A percentile compares a stretch with the other conserved stretches of the same genome.
phyloP scores from a whole-genome alignment of 1,284 basidiomycete species.

The Apiotrichum mycotoxinovorans region DNA sequence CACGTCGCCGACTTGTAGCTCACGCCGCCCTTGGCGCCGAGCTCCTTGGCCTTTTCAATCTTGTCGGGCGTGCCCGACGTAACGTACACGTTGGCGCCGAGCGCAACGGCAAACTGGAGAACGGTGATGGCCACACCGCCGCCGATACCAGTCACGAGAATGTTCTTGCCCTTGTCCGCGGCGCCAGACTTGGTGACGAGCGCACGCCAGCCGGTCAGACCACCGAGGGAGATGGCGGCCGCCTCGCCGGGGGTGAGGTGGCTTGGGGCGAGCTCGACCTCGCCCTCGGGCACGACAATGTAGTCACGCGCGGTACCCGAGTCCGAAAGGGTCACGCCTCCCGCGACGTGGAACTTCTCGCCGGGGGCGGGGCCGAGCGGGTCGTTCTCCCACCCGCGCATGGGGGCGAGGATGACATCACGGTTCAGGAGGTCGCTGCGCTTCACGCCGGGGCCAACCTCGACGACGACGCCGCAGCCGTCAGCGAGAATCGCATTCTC shows the following conservation, averaged over 20 bases:
- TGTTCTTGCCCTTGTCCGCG: constrained; percentile 14
- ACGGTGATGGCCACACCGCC: constrained; percentile 18
- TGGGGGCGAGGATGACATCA: constrained; percentile 7
- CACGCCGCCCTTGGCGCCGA: constrained; percentile 19
- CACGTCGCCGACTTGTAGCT: constrained; percentile 15
- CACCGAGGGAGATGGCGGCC: constrained; percentile 16
- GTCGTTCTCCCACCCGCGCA: constrained; percentile 19
- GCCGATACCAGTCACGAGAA: constrained; percentile 21
- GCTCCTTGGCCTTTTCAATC: constrained; percentile 9
- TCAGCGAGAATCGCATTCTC: constrained; percentile 13
- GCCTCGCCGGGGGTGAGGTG: constrained; percentile 13
- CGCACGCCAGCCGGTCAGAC: constrained; percentile 19
- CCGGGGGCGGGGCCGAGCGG: constrained; percentile 7
- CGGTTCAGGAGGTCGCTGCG: neutral
- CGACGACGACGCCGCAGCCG: constrained; percentile 13
- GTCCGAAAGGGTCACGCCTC: constrained; percentile 11
- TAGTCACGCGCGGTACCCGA: constrained; percentile 20
- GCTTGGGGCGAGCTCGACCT: constrained; percentile 18
- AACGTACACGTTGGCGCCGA: constrained; percentile 18
- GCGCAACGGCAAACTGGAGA: constrained; percentile 19
- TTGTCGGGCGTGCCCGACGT: constrained; percentile 12
- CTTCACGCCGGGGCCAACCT: constrained; percentile 6
- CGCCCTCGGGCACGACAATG: constrained; percentile 9
- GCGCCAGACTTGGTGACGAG: constrained; percentile 17
- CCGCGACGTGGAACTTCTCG: constrained; percentile 17